Base-by-base conservation (phyloP, 768 basidiomycete genomes). In the Filobasidium wieringae region DNA sequence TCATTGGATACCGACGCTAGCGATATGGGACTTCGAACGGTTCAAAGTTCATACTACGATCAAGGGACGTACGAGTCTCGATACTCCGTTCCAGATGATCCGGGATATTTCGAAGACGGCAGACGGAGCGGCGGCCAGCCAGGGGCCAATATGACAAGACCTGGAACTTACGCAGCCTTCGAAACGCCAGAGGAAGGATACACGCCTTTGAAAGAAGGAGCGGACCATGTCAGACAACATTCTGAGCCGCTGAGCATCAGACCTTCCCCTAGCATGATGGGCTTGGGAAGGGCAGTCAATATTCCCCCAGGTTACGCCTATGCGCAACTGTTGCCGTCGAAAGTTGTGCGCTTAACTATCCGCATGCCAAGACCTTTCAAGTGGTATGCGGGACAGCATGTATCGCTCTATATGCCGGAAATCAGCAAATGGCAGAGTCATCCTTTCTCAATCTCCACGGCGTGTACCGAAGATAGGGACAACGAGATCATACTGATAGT, bases 381-480 rank as follows among this genome's bases (percentile, higher is more conserved):
- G 0, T 88, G 86, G 86, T 78, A 81, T 0, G 82, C 86, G 2
- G 87, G 86, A n/a, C 87, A 88, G 70, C 84, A 86, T 69, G 81
- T 87, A 64, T 77, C 84, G 24, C 76, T 88, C 59, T 80, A 77
- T 52, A 77, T 87, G 19, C 86, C 87, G 0, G 78, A 78, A 30
- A 75, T 88, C 27, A 82, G 82, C 2, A 75, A 73, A 32, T 76
- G 83, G 65, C 79, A 80, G 26, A 78, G 80, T 3, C 86, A 88
- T 65, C 86, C 86, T 2, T 88, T 87, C 71, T 87, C 87, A 0
- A 80, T 80, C 59, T 81, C 80, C 24, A 81, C 81, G 32, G 75
- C 82, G 29, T 82, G 79, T 62, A 81, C 84, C 55, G 74, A 76
- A 52, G 76, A 78, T 49, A 76, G 76, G 39, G 81, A 81, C 19